Percentiles rank a stretch among this genome's conserved stretches.
phyloP scores from a whole-genome alignment of 208 protist species.

The Trypanosoma caninum region DNA sequence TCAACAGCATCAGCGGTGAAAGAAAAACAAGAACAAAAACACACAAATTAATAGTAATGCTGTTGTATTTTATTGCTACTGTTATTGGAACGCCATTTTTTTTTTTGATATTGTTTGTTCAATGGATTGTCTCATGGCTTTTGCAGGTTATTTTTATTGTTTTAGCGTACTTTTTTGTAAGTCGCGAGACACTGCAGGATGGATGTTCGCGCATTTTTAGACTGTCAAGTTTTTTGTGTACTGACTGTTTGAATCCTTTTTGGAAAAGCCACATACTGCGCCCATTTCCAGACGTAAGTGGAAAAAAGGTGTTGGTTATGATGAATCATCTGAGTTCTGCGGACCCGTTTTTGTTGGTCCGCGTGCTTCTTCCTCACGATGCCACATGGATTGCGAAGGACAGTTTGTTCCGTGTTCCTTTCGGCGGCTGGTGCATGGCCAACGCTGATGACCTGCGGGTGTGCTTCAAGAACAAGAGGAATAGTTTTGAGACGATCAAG shows the following conservation, averaged over 20 bases:
- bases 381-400: slow-evolving; percentile 80
- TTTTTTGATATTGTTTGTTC: slow-evolving; percentile 35
- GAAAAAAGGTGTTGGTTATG: slow-evolving; percentile 73
- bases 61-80: slow-evolving; percentile 26
- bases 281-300: slow-evolving; percentile 57
- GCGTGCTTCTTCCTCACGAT: slow-evolving; percentile 70
- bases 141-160: slow-evolving; percentile 58
- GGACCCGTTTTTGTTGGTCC: slow-evolving; percentile 73
- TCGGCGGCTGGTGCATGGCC: slow-evolving; percentile 77
- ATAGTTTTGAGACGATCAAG: slow-evolving; percentile 73
- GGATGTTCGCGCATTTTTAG: slow-evolving; percentile 80
- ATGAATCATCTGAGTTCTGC: slow-evolving; percentile 83
- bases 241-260: slow-evolving; percentile 78
- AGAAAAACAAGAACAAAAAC: too few relatives aligned
- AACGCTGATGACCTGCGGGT: slow-evolving; percentile 78
- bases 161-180: slow-evolving; percentile 61
- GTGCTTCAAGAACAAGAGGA: slow-evolving; percentile 67
- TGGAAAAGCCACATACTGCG: slow-evolving; percentile 68
- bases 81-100: slow-evolving; percentile 55
- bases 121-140: slow-evolving; percentile 69
- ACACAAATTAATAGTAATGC: too few relatives aligned
- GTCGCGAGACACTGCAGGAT: slow-evolving; percentile 50
- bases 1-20: background rate
- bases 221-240: slow-evolving; percentile 45
- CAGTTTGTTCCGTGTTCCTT: slow-evolving; percentile 74